phyloP scores from a whole-genome alignment of 495 filamentous ascomycete species.

The Pseudomonodictys pantanalensis region DNA sequence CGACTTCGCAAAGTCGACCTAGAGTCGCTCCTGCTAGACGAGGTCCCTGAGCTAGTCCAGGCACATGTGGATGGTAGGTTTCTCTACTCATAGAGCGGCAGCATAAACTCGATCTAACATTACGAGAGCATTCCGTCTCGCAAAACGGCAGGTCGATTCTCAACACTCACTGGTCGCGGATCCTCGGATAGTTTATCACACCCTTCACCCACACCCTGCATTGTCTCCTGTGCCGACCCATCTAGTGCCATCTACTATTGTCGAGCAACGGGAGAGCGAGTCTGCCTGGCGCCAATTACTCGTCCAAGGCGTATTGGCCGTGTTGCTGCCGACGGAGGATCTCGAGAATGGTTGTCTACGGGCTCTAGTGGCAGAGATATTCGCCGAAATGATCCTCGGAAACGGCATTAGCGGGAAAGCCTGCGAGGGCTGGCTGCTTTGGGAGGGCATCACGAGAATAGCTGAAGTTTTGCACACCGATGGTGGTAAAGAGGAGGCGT shows the following conservation, averaged over 20 bases:
- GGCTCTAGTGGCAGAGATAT: slow-evolving; percentile 74
- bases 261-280: slow-evolving; percentile 71
- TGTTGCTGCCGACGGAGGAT: slow-evolving; percentile 88
- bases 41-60: slow-evolving; percentile 78
- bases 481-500: slow-evolving; percentile 13
- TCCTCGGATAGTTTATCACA: slow-evolving; percentile 73
- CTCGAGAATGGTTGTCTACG: slow-evolving; percentile 81
- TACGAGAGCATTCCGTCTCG: slow-evolving; percentile 41
- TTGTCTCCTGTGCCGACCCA: slow-evolving; percentile 70
- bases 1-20: slow-evolving; percentile 78
- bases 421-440: slow-evolving; percentile 82
- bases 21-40: slow-evolving; percentile 79
- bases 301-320: slow-evolving; percentile 70
- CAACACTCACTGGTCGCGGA: slow-evolving; percentile 57
- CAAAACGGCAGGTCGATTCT: slow-evolving; percentile 48
- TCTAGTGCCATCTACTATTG: slow-evolving; percentile 48
- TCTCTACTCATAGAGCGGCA: slow-evolving; percentile 15
- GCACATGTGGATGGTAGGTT: slow-evolving; percentile 74
- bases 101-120: slow-evolving; percentile 15
- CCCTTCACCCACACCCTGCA: slow-evolving; percentile 73
- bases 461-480: slow-evolving; percentile 40
- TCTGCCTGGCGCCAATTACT: slow-evolving; percentile 75
- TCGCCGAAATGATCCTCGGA: slow-evolving; percentile 81
- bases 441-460: slow-evolving; percentile 71
- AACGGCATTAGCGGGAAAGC: slow-evolving; percentile 70